Conservation (phyloP, 805 yeast species). For the Yarrowia divulgata region DNA sequence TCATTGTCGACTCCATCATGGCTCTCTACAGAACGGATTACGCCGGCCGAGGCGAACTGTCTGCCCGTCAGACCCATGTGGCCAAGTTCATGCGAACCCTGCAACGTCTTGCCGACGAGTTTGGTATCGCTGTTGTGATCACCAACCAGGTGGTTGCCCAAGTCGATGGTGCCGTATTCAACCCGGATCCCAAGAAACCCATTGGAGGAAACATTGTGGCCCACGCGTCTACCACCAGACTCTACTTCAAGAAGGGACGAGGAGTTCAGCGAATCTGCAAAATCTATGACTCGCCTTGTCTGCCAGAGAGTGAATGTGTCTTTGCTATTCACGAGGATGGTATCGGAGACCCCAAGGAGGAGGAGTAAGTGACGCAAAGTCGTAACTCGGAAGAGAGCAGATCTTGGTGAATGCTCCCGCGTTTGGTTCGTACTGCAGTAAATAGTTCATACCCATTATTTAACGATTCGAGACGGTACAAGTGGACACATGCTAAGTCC, state of each 20-base stretch:
- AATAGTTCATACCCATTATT: slow-evolving; percentile 4
- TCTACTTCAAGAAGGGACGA: slow-evolving; percentile 87
- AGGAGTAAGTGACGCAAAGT: slow-evolving; percentile 54
- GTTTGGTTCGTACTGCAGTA: neutral
- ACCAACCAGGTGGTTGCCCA: slow-evolving; percentile 98
- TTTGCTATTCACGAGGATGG: slow-evolving; percentile 98
- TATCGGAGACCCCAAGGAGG: slow-evolving; percentile 91
- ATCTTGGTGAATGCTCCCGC: too few relatives aligned
- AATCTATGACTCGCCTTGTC: slow-evolving; percentile 93
- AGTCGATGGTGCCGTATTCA: slow-evolving; percentile 87
- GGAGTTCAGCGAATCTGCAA: slow-evolving; percentile 94
- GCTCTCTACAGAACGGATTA: slow-evolving; percentile 94
- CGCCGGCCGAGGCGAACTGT: slow-evolving; percentile 92
- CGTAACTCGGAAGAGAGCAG: too few relatives aligned
- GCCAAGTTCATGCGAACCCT: slow-evolving; percentile 91
- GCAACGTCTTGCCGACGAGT: slow-evolving; percentile 95
- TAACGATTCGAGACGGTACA: too few relatives aligned
- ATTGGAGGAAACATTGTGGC: slow-evolving; percentile 98
- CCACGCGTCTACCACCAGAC: slow-evolving; percentile 92
- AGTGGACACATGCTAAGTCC: too few relatives aligned
- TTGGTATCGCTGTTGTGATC: slow-evolving; percentile 95
- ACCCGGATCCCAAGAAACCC: slow-evolving; percentile 97
- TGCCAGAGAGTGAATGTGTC: slow-evolving; percentile 93
- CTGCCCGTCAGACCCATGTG: slow-evolving; percentile 93
- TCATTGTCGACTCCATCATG: slow-evolving; percentile 97